Conservation (phyloP, 179 eudicot species). For the Gypsophila paniculata region DNA sequence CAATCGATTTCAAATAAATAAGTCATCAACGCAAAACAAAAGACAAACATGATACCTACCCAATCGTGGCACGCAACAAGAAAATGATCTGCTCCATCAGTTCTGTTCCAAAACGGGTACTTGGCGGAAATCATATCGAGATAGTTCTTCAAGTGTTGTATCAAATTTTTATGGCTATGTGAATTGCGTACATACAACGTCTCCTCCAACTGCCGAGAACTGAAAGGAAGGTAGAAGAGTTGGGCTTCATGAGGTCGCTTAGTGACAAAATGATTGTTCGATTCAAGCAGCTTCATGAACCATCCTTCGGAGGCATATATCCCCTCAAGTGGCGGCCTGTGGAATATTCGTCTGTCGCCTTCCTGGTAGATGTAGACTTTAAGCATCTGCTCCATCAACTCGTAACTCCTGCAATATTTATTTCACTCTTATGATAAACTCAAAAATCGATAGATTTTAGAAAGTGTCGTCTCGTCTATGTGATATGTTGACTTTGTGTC, state of each 20-base stretch:
- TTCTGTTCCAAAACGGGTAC: conserved; percentile 58
- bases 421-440: not conserved
- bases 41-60: conserved; percentile 31
- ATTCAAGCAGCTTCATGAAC: conserved; percentile 54
- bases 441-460: not conserved
- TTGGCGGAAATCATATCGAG: conserved; percentile 32
- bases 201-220: conserved; percentile 42
- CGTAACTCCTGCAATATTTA: conserved; percentile 44
- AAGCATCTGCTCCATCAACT: conserved; percentile 51
- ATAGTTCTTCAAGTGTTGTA: conserved; percentile 40
- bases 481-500: not conserved
- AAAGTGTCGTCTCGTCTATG: not conserved
- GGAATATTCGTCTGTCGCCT: conserved; percentile 49
- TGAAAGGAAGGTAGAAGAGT: conserved; percentile 59
- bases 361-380: conserved; percentile 54
- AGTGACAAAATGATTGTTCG: conserved; percentile 41
- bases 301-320: conserved; percentile 62
- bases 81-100: conserved; percentile 55
- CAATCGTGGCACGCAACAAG: conserved; percentile 62
- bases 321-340: conserved; percentile 48
- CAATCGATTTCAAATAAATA: no score
- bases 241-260: conserved; percentile 40
- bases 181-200: conserved; percentile 48
- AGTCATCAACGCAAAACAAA: no score
- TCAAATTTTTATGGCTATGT: conserved; percentile 41